Evolutionary conservation across 148 eudicot genomes (phyloP).

Genomic region (Suaeda aralocaspica): DNA sequence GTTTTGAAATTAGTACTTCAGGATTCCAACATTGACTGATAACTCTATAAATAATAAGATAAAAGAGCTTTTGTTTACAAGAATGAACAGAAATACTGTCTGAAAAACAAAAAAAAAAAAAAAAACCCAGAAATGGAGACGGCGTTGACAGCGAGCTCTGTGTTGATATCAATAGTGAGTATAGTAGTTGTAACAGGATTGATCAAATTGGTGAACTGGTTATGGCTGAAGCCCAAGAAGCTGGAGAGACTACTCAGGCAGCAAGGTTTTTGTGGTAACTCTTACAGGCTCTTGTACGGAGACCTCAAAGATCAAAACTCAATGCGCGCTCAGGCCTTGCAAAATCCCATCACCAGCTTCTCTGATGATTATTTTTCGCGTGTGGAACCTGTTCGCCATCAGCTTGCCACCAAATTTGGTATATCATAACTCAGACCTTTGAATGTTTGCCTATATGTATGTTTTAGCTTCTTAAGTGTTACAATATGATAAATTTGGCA

Average conservation of each 20-base stretch:
- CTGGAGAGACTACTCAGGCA: conserved; percentile 23
- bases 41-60: too few relatives aligned
- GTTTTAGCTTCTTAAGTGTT: background rate
- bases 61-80: too few relatives aligned
- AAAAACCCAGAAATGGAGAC: background rate
- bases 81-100: too few relatives aligned
- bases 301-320: conserved; percentile 18
- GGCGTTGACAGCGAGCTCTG: background rate
- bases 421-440: background rate
- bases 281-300: conserved; percentile 26
- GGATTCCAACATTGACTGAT: too few relatives aligned
- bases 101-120: too few relatives aligned
- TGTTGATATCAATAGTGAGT: background rate
- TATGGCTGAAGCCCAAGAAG: conserved; percentile 25
- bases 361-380: conserved; percentile 22
- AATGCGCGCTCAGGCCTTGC: conserved; percentile 14
- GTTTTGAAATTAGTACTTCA: too few relatives aligned
- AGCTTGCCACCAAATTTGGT: conserved; percentile 13
- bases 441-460: background rate
- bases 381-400: conserved; percentile 18
- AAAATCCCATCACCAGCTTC: conserved; percentile 17
- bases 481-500: too few relatives aligned
- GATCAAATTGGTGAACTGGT: conserved; percentile 19
- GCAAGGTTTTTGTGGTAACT: conserved; percentile 28
- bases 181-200: conserved; percentile 1